phyloP scores from a whole-genome alignment of 1,284 basidiomycete species.

The Microbotryomycetes sp. region DNA sequence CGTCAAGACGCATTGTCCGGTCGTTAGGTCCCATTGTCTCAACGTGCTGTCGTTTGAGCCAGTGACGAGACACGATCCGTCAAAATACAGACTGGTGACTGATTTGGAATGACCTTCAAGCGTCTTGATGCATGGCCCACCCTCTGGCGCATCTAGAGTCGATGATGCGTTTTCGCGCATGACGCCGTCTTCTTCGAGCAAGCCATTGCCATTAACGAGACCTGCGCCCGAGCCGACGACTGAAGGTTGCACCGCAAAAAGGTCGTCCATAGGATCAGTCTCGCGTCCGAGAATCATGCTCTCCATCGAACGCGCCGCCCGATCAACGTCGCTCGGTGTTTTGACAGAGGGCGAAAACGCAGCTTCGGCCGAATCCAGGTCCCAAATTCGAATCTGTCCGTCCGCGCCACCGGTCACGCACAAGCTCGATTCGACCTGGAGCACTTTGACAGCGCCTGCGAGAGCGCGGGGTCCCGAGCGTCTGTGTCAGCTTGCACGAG shows the following conservation, averaged over 20 bases:
- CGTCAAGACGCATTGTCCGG: slow-evolving; percentile 94
- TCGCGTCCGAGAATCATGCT: not conserved
- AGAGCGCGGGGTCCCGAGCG: too few species aligned
- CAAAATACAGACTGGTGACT: slow-evolving; percentile 89
- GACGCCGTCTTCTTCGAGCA: slow-evolving; percentile 17
- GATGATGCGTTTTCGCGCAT: slow-evolving; percentile 50
- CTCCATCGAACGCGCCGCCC: slow-evolving; percentile 3
- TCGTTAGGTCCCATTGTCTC: slow-evolving; percentile 94
- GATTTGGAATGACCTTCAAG: slow-evolving; percentile 88
- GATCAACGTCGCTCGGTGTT: not conserved
- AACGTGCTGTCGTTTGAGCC: slow-evolving; percentile 98
- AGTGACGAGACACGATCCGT: slow-evolving; percentile 86
- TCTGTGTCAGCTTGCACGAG: not conserved
- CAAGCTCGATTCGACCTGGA: slow-evolving; percentile 88
- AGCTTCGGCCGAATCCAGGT: slow-evolving; percentile 57
- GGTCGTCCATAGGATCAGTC: slow-evolving; percentile 10
- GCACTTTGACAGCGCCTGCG: slow-evolving; percentile 61
- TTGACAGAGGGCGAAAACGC: not conserved
- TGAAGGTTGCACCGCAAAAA: slow-evolving; percentile 8
- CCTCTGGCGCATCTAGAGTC: slow-evolving; percentile 47
- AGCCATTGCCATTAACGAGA: slow-evolving; percentile 4
- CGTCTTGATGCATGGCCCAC: slow-evolving; percentile 59
- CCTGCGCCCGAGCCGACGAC: not conserved
- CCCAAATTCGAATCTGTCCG: slow-evolving; percentile 77
- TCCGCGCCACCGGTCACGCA: slow-evolving; percentile 88